These are phyloP conservation scores for Corymbia maculata DNA, from an alignment of 345 rosid species.

Conservation along the genomic window DNA sequence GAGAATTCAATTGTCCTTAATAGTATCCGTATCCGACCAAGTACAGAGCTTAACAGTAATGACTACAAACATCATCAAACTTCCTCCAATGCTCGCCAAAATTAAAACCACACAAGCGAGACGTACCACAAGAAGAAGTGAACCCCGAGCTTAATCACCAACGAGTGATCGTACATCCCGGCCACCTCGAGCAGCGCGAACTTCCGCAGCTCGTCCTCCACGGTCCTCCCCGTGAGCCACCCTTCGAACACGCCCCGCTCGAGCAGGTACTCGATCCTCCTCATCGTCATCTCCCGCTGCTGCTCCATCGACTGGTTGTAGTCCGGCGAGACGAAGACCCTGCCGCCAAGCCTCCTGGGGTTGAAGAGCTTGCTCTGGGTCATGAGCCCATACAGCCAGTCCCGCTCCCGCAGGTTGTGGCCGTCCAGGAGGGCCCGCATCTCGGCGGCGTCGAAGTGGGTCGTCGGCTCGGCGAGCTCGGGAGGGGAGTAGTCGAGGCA, in stretches of 20 bases:
- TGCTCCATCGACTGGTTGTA: conserved; percentile 91
- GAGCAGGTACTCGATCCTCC: conserved; percentile 40
- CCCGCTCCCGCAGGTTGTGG: conserved; percentile 64
- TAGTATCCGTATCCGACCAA: not conserved
- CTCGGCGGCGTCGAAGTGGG: conserved; percentile 37
- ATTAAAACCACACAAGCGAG: not conserved
- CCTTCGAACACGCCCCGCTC: conserved; percentile 63
- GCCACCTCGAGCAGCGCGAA: conserved; percentile 48
- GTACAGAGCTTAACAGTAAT: not conserved
- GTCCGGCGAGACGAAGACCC: conserved; percentile 62
- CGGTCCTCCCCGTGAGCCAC: conserved; percentile 59
- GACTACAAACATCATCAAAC: not conserved
- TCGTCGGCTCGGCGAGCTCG: conserved; percentile 39
- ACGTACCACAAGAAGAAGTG: conserved; percentile 40
- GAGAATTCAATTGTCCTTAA: not conserved
- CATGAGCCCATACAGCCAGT: conserved; percentile 69
- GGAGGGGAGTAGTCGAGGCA: conserved; percentile 66
- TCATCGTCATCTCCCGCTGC: conserved; percentile 82
- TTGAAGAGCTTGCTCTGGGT: conserved; percentile 63
- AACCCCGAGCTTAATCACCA: conserved; percentile 65
- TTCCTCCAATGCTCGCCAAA: not conserved
- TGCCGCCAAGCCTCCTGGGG: conserved; percentile 56
- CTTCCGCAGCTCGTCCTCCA: conserved; percentile 51
- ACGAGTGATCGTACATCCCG: conserved; percentile 60
- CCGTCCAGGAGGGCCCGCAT: conserved; percentile 67